A percentile compares a stretch with the other conserved stretches of the same genome.
Evolutionary conservation across 495 filamentous ascomycete species (phyloP).

Genomic region (Lasiosphaeria hispida): DNA sequence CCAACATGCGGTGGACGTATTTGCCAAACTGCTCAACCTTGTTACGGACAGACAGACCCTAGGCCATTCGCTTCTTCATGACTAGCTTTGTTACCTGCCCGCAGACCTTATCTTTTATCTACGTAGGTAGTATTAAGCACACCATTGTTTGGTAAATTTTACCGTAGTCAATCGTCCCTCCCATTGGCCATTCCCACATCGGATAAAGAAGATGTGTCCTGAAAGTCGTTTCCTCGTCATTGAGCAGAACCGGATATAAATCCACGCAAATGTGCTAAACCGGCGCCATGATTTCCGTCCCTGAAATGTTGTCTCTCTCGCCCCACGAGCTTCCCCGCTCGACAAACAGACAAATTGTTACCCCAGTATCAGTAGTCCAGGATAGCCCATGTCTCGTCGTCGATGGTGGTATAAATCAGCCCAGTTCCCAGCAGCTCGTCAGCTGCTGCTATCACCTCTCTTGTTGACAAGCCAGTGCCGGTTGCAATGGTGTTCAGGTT

Average conservation of each 20-base stretch:
- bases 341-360: no score
- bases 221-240: background rate
- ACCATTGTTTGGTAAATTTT: background rate
- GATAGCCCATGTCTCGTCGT: constrained; percentile 79
- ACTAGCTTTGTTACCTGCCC: no score
- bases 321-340: no score
- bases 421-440: constrained; percentile 73
- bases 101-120: background rate
- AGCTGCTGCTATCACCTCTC: constrained; percentile 69
- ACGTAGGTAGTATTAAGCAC: background rate
- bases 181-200: background rate
- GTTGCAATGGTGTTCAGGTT: constrained; percentile 72
- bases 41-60: no score
- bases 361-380: constrained; percentile 52
- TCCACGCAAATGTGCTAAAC: background rate
- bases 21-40: no score
- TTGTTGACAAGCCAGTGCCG: constrained; percentile 56
- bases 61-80: no score
- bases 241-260: background rate
- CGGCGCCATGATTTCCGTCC: constrained; percentile 1
- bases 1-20: constrained; percentile 6
- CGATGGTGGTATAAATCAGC: constrained; percentile 83
- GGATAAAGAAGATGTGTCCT: no score
- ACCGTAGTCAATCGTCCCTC: background rate
- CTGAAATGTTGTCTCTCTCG: background rate